These are phyloP conservation scores for Diaporthe aspalathi DNA, from an alignment of 2,329 filamentous ascomycete species.

Conservation along the genomic window DNA sequence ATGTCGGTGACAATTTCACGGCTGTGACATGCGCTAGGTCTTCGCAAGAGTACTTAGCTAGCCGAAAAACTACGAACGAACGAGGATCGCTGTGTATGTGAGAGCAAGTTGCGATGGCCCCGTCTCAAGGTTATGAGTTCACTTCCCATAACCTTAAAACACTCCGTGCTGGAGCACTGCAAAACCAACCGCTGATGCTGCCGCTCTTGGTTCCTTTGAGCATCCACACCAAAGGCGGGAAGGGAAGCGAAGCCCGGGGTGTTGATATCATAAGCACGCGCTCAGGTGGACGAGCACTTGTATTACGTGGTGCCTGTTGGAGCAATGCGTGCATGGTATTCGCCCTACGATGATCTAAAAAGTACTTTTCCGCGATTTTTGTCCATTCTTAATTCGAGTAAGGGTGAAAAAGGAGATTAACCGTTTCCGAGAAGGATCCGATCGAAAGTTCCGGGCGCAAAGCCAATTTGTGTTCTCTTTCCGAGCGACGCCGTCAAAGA, in stretches of 20 bases:
- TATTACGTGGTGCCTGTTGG: background rate
- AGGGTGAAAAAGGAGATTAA: background rate
- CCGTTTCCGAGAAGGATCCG: conserved; percentile 35
- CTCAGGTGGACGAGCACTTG: background rate
- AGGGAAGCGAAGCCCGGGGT: background rate
- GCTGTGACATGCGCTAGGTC: background rate
- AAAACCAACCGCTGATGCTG: background rate
- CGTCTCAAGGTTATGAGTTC: too few species aligned
- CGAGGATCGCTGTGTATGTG: too few species aligned
- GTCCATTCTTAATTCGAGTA: conserved; percentile 23
- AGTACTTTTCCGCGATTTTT: conserved; percentile 30
- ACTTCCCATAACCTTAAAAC: too few species aligned
- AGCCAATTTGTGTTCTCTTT: conserved; percentile 18
- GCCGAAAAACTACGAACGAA: too few species aligned
- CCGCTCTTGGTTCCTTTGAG: background rate
- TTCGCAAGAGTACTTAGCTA: too few species aligned
- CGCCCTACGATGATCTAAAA: conserved; percentile 35
- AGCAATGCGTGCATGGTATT: conserved; percentile 32
- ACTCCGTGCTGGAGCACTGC: too few species aligned
- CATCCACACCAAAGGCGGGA: background rate
- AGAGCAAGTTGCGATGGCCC: too few species aligned
- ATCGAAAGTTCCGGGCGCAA: conserved; percentile 34
- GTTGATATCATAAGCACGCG: background rate
- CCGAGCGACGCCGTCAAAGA: conserved; percentile 37
- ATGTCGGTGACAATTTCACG: background rate